phyloP scores from a whole-genome alignment of 805 yeast species.

The Wickerhamiella australiensis region DNA sequence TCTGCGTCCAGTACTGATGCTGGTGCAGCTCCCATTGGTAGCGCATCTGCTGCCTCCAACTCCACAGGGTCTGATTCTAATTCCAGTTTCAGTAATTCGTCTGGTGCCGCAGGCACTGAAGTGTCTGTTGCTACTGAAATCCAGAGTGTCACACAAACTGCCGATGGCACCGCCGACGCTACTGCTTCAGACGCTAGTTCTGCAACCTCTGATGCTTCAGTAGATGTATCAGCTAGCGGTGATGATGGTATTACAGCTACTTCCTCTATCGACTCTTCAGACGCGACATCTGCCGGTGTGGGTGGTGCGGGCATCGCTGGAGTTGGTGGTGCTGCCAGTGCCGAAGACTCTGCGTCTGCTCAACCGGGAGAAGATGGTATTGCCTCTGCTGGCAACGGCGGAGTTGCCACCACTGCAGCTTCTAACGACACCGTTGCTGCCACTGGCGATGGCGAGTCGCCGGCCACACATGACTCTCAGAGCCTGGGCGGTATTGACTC shows the following conservation, averaged over 20 bases:
- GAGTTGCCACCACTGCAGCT: not conserved
- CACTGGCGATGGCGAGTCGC: not conserved
- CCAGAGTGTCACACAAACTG: not conserved
- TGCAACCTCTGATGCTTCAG: not conserved
- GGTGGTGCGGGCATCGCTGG: conserved; percentile 5
- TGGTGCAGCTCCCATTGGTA: conserved; percentile 5
- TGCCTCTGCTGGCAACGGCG: not conserved
- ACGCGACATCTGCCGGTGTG: not conserved
- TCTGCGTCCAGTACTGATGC: conserved; percentile 4
- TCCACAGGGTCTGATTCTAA: not conserved
- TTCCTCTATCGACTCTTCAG: not conserved
- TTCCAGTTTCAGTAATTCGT: conserved; percentile 2
- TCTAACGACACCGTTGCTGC: not conserved
- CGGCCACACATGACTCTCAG: not conserved
- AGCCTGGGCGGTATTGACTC: not conserved
- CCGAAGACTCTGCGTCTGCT: not conserved
- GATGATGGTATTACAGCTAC: conserved; percentile 4
- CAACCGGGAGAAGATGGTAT: not conserved
- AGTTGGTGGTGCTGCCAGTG: not conserved
- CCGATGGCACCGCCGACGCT: not conserved
- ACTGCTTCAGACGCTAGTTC: not conserved
- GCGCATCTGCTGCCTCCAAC: not conserved
- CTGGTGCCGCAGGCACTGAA: conserved; percentile 7
- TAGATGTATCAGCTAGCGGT: conserved; percentile 14
- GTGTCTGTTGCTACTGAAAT: not conserved